Conservation (phyloP, 805 yeast species). For the Kazachstania taianensis region DNA sequence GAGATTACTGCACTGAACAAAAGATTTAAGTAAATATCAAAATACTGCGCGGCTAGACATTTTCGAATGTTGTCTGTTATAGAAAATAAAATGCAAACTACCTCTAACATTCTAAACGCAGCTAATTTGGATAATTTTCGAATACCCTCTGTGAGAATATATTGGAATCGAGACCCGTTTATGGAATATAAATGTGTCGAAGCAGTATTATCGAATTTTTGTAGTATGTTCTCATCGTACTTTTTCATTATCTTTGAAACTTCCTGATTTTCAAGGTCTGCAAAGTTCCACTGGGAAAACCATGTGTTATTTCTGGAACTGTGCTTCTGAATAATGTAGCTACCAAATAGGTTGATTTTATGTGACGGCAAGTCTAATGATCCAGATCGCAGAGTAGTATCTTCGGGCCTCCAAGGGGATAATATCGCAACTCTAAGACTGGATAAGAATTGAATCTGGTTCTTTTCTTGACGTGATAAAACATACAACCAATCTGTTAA, state of each 20-base stretch:
- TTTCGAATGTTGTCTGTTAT: constrained; percentile 40
- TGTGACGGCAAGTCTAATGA: not conserved
- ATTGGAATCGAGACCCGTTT: constrained; percentile 35
- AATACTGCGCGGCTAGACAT: constrained; percentile 52
- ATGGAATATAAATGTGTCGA: constrained; percentile 19
- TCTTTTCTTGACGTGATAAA: not conserved
- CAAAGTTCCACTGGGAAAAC: constrained; percentile 23
- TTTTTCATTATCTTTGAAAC: constrained; percentile 11
- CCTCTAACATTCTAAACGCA: constrained; percentile 14
- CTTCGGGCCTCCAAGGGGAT: not conserved
- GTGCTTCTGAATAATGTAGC: constrained; percentile 19
- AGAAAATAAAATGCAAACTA: constrained; percentile 17
- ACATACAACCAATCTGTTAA: constrained; percentile 18
- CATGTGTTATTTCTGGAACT: constrained; percentile 9
- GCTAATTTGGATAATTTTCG: constrained; percentile 13
- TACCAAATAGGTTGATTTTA: constrained; percentile 23
- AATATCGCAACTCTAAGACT: not conserved
- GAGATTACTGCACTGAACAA: constrained; percentile 22
- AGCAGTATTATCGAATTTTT: constrained; percentile 9
- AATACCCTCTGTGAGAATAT: constrained; percentile 24
- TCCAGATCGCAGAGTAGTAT: not conserved
- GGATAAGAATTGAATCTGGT: not conserved
- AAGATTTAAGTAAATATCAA: constrained; percentile 64
- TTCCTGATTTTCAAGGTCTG: constrained; percentile 8
- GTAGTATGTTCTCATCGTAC: constrained; percentile 17